Evolutionary conservation across 2,329 filamentous ascomycete genomes (phyloP), one percentile per base, ranked within the genome.

Genomic region (Aspergillus pseudoviridinutans): DNA sequence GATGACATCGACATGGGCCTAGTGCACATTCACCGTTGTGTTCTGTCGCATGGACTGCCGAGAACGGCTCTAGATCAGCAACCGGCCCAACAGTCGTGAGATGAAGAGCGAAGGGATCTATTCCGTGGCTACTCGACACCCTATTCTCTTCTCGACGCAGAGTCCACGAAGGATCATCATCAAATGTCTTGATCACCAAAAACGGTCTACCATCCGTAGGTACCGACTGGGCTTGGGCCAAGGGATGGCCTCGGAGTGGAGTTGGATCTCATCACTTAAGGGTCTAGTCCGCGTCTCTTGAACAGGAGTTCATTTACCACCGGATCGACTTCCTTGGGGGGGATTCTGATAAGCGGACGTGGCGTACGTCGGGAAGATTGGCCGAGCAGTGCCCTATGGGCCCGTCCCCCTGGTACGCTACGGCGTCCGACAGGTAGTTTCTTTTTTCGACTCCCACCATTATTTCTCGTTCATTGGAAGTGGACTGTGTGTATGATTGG

Each of bases 311-410:
- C 27, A 50, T 44, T 25, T 20, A 50, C 27, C 56, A 54, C 58
- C 50, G 58, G 53, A 61, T 51, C 57, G 38, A 51, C 57, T 58
- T 55, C 61, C 59, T 63, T 57, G 22, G 22, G 62, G 59, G 56
- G 58, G 10, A 58, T 44, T 49, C 54, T 64, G 58, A 61, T 28
- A 47, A 54, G 55, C 52, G 53, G 51, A 54, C 44, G 57, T 57
- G 58, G 57, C 56, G 50, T 58, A 51, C 49, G 53, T 53, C 56
- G 58, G 60, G 56, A 58, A 57, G 55, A 61, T 58, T 59, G 59
- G 47, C 59, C 59, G 58, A 60, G 47, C 56, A 52, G 47, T 44
- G 53, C 54, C 51, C 50, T 54, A 51, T 47, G 22, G 44, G 44
- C 47, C 53, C 56, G 55, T 44, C 53, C 27, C 44, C 56, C 54